Evolutionary conservation across 352 stramenopile species (phyloP).

Genomic region (Aphanomyces astaci): DNA sequence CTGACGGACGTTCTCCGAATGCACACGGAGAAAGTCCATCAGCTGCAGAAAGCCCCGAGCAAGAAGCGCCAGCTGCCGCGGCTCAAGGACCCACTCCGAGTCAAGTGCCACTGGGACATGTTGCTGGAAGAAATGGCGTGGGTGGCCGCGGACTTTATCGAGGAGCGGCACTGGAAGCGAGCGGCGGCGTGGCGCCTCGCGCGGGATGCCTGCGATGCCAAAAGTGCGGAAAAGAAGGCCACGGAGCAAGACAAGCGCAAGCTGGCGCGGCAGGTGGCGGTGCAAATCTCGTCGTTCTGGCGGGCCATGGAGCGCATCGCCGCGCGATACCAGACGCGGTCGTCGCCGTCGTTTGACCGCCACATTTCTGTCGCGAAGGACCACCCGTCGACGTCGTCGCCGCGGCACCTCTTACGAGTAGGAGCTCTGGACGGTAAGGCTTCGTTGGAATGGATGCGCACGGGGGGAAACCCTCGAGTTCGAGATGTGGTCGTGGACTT

Average conservation of each 20-base stretch:
- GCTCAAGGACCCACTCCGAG: conserved; percentile 39
- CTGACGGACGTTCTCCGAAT: conserved; percentile 1
- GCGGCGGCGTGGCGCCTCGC: conserved; percentile 55
- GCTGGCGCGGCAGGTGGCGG: conserved; percentile 50
- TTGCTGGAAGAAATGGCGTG: conserved; percentile 95
- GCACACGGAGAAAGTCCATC: conserved; percentile 5
- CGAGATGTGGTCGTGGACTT: neutral
- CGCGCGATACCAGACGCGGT: conserved; percentile 55
- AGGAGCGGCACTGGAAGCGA: conserved; percentile 95
- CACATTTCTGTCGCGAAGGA: neutral
- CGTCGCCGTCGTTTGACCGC: conserved; percentile 3
- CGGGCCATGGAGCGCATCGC: conserved; percentile 78
- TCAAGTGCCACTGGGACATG: conserved; percentile 88
- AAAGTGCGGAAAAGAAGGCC: conserved; percentile 57
- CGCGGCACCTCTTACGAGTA: too few relatives aligned
- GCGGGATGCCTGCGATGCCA: conserved; percentile 49
- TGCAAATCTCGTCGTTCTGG: conserved; percentile 77
- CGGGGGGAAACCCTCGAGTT: neutral
- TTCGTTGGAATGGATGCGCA: neutral
- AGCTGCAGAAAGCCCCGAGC: conserved; percentile 13
- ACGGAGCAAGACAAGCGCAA: conserved; percentile 60
- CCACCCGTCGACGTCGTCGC: neutral
- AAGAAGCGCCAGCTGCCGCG: conserved; percentile 64
- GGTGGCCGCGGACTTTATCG: conserved; percentile 94
- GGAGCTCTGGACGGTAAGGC: neutral